A percentile compares a stretch with the other conserved stretches of the same genome.
Conservation (phyloP, 495 filamentous ascomycete species). For the Apodospora peruviana region DNA sequence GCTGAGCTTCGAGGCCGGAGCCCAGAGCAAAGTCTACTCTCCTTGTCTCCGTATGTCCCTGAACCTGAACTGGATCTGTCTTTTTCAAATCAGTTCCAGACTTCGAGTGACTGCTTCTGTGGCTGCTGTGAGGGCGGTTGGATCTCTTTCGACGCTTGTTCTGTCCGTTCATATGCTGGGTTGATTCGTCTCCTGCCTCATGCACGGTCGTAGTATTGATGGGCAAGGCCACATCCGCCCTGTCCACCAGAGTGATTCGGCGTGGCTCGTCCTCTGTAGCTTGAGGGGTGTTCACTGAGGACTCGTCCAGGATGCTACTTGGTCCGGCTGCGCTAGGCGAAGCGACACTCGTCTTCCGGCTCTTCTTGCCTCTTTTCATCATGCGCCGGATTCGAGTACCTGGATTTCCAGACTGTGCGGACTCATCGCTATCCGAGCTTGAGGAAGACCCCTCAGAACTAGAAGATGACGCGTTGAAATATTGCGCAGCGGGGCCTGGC, state of each 20-base stretch:
- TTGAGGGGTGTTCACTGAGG: neutral
- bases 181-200: neutral
- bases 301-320: neutral
- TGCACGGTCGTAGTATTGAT: neutral
- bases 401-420: neutral
- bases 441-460: too few relatives aligned
- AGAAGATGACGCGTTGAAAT: constrained; percentile 60
- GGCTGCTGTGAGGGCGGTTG: neutral
- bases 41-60: neutral
- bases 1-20: constrained; percentile 10
- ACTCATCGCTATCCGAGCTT: constrained; percentile 14
- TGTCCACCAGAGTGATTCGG: neutral
- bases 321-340: neutral
- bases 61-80: neutral
- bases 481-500: constrained; percentile 71
- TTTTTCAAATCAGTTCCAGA: too few relatives aligned
- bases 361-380: constrained; percentile 21
- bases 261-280: neutral
- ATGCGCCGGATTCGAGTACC: constrained; percentile 1
- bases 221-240: neutral
- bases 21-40: constrained; percentile 32
- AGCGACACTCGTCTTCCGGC: neutral
- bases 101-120: neutral
- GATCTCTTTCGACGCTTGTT: constrained; percentile 7
- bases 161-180: neutral